Evolutionary conservation across 345 rosid genomes (phyloP).

Genomic region (Moringa oleifera): DNA sequence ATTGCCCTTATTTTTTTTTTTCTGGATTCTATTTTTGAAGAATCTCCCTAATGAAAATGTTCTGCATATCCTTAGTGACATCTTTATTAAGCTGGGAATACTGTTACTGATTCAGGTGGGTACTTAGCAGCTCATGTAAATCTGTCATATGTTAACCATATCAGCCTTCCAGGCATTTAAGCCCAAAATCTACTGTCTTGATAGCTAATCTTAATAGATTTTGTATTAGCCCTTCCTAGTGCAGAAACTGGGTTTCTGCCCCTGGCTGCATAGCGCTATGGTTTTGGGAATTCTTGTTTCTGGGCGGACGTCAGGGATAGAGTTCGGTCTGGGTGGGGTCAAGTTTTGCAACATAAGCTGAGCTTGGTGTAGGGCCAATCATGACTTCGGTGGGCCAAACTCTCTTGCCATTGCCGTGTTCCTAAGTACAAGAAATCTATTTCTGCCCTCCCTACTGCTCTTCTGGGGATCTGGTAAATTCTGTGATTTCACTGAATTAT

Average conservation of each 20-base stretch:
- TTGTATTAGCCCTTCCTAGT: too few relatives aligned
- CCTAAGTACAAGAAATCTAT: slow-evolving; percentile 5
- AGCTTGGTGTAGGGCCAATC: not conserved
- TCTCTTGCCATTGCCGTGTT: not conserved
- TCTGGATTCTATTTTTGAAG: too few relatives aligned
- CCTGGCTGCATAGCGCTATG: not conserved
- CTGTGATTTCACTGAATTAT: too few relatives aligned
- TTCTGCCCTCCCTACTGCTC: not conserved
- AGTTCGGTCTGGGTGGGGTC: too few relatives aligned
- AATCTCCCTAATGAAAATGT: too few relatives aligned
- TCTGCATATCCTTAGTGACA: too few relatives aligned
- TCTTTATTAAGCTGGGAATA: too few relatives aligned
- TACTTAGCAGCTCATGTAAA: too few relatives aligned
- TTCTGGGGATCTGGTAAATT: slow-evolving; percentile 9
- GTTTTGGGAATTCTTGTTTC: not conserved
- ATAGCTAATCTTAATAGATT: too few relatives aligned
- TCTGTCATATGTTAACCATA: too few relatives aligned
- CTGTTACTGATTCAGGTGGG: too few relatives aligned
- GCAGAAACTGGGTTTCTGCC: not conserved
- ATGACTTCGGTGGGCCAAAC: slow-evolving; percentile 8
- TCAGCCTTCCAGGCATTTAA: slow-evolving; percentile 12
- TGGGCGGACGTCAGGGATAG: not conserved
- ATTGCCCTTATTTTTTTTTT: slow-evolving; percentile 23
- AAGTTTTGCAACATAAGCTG: not conserved
- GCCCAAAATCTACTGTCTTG: not conserved